Evolutionary conservation across 495 filamentous ascomycete species (phyloP).

Genomic region (Neurospora discreta): DNA sequence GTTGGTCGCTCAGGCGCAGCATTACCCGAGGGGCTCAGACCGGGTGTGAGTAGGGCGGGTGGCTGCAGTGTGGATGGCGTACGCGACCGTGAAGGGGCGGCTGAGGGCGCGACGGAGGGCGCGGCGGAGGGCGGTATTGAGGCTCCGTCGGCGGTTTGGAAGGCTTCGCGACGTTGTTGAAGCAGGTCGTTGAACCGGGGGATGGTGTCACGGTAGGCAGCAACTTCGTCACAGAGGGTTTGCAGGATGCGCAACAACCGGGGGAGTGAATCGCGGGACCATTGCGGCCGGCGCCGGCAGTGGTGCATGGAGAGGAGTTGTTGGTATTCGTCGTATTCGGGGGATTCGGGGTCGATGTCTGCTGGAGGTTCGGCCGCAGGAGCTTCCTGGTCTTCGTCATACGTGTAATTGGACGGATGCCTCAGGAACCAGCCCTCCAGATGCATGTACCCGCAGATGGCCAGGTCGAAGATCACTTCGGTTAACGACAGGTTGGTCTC

Average conservation of each 20-base stretch:
- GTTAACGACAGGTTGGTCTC: conserved; percentile 83
- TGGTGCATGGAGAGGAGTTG: conserved; percentile 34
- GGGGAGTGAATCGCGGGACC: conserved; percentile 33
- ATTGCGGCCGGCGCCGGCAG: conserved; percentile 40
- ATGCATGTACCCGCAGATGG: conserved; percentile 68
- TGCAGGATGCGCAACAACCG: conserved; percentile 41
- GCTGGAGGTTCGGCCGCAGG: conserved; percentile 1
- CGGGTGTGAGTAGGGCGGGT: background rate
- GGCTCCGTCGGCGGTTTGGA: conserved; percentile 42
- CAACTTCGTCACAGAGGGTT: conserved; percentile 51
- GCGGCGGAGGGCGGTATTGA: background rate
- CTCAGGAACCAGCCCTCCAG: conserved; percentile 86
- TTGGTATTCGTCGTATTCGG: conserved; percentile 31
- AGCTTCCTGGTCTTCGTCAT: conserved; percentile 27
- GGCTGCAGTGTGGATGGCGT: background rate
- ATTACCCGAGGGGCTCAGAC: conserved; percentile 7
- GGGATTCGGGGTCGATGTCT: conserved; percentile 21
- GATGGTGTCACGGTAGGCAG: conserved; percentile 53
- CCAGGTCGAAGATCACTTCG: conserved; percentile 68
- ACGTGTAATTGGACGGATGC: conserved; percentile 51
- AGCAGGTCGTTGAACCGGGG: conserved; percentile 68
- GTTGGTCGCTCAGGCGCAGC: conserved; percentile 31
- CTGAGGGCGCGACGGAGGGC: background rate
- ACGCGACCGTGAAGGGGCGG: background rate
- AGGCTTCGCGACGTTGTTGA: conserved; percentile 57